Evolutionary conservation across 2,329 filamentous ascomycete genomes (phyloP).

Genomic region (Penicillium sp.): DNA sequence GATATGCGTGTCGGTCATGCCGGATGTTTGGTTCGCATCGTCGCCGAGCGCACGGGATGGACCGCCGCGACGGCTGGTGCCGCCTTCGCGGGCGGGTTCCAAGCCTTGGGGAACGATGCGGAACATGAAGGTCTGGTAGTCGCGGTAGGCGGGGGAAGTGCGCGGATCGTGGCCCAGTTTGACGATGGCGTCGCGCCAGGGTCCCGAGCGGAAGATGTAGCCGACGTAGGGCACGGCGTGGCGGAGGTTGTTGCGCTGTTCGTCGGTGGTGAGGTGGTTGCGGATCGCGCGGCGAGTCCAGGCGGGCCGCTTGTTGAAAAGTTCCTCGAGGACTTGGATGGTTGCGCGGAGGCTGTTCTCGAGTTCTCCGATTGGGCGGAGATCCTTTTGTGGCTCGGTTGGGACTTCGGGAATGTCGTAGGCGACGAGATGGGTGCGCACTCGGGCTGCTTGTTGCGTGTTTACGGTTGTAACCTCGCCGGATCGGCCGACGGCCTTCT

Average conservation of each 20-base stretch:
- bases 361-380: slow-evolving; percentile 52
- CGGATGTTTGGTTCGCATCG: slow-evolving; percentile 1
- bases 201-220: slow-evolving; percentile 90
- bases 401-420: slow-evolving; percentile 67
- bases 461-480: slow-evolving; percentile 62
- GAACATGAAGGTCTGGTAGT: slow-evolving; percentile 89
- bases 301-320: slow-evolving; percentile 75
- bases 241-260: slow-evolving; percentile 62
- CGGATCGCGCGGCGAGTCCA: slow-evolving; percentile 83
- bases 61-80: slow-evolving; percentile 33
- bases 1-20: slow-evolving; percentile 56
- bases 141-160: slow-evolving; percentile 70
- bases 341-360: slow-evolving; percentile 64
- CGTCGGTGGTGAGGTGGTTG: slow-evolving; percentile 64
- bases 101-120: slow-evolving; percentile 57
- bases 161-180: slow-evolving; percentile 86
- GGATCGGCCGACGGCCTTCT: slow-evolving; percentile 59
- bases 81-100: slow-evolving; percentile 36
- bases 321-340: slow-evolving; percentile 63
- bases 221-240: slow-evolving; percentile 80
- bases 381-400: slow-evolving; percentile 58
- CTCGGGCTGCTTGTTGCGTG: slow-evolving; percentile 61
- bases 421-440: slow-evolving; percentile 59
- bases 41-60: slow-evolving; percentile 25
- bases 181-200: slow-evolving; percentile 86